A percentile compares a stretch with the other conserved stretches of the same genome.
These are phyloP conservation scores for Astraeus odoratus DNA, from an alignment of 768 basidiomycete genomes.

Conservation along the genomic window DNA sequence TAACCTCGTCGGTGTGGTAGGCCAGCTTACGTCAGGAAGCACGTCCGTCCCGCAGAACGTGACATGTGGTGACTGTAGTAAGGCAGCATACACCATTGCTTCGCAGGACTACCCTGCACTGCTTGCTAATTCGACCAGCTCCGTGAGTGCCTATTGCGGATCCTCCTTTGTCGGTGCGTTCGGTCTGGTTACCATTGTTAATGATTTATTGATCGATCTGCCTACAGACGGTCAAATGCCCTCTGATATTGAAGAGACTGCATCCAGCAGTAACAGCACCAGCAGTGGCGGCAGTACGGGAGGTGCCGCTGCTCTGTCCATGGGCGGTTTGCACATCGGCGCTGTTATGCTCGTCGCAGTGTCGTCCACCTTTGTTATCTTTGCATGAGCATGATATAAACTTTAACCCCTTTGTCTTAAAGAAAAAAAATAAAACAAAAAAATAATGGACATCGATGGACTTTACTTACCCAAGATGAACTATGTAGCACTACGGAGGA, in stretches of 20 bases:
- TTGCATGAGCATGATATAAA: conserved; percentile 24
- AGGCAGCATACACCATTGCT: conserved; percentile 43
- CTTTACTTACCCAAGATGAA: too few species aligned
- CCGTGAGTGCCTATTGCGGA: conserved; percentile 36
- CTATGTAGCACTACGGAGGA: too few species aligned
- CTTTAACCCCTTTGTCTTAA: too few species aligned
- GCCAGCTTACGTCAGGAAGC: conserved; percentile 6
- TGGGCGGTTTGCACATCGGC: conserved; percentile 18
- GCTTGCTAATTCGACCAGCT: conserved; percentile 19
- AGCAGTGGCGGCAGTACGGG: conserved; percentile 11
- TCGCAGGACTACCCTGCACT: conserved; percentile 31
- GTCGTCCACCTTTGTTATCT: conserved; percentile 28
- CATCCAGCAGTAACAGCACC: conserved; percentile 16
- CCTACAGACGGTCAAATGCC: conserved; percentile 26
- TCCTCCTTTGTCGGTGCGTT: conserved; percentile 45
- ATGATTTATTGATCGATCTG: conserved; percentile 1
- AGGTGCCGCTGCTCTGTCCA: conserved; percentile 16
- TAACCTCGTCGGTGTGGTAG: conserved; percentile 12
- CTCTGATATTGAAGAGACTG: conserved; percentile 16
- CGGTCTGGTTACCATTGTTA: background rate
- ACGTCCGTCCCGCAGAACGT: conserved; percentile 29
- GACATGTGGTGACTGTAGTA: conserved; percentile 47
- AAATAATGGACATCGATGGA: background rate
- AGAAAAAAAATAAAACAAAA: too few species aligned
- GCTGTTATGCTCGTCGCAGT: conserved; percentile 25